phyloP scores from a whole-genome alignment of 441 rosid species.

The Gossypium schwendimanii region DNA sequence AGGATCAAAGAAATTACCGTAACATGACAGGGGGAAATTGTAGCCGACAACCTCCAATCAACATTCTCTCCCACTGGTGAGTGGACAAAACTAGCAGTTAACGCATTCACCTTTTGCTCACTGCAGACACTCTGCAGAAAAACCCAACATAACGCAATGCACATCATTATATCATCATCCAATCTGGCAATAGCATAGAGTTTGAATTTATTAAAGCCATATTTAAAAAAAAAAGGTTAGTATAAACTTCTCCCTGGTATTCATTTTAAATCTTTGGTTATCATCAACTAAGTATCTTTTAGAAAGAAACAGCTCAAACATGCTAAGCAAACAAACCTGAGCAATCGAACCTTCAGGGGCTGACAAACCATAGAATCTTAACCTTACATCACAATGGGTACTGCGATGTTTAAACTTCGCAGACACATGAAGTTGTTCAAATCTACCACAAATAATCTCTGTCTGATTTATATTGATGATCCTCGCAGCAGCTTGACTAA shows the following conservation, averaged over 20 bases:
- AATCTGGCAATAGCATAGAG: background rate
- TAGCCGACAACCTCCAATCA: conserved; percentile 93
- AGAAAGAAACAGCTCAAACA: conserved; percentile 3
- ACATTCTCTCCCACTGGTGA: conserved; percentile 87
- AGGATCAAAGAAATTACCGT: conserved; percentile 56
- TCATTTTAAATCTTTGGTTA: background rate
- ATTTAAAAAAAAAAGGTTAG: background rate
- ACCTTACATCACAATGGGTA: conserved; percentile 63
- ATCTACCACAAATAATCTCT: conserved; percentile 89
- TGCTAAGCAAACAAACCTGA: conserved; percentile 55
- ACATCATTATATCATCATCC: background rate
- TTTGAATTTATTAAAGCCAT: background rate
- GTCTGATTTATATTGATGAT: conserved; percentile 55
- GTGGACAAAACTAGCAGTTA: conserved; percentile 76
- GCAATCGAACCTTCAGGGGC: conserved; percentile 98
- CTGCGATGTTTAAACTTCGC: conserved; percentile 74
- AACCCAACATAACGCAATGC: conserved; percentile 12
- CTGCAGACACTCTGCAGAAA: conserved; percentile 83
- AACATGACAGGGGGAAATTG: conserved; percentile 93
- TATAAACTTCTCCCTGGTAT: background rate
- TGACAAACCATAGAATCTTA: conserved; percentile 90
- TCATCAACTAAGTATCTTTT: conserved; percentile 10
- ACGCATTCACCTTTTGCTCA: conserved; percentile 86
- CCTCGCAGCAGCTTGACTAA: conserved; percentile 85
- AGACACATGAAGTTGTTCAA: conserved; percentile 79